Evolutionary conservation across 2,329 filamentous ascomycete species (phyloP).

Genomic region (Biscogniauxia marginata): DNA sequence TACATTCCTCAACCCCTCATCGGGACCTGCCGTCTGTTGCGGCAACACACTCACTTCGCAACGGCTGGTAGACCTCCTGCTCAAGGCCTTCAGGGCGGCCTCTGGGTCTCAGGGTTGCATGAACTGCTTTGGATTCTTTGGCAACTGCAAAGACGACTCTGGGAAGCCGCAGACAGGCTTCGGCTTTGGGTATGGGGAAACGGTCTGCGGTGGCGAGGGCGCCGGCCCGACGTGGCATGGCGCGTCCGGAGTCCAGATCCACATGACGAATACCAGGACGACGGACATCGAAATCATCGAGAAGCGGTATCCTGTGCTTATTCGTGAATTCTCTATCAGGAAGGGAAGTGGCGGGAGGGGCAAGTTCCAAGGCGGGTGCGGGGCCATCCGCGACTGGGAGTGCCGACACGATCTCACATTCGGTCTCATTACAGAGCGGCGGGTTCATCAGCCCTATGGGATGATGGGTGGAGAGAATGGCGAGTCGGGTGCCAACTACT

Average conservation of each 20-base stretch:
- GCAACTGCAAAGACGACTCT: slow-evolving; percentile 24
- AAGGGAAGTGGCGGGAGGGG: slow-evolving; percentile 57
- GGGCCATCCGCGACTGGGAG: slow-evolving; percentile 69
- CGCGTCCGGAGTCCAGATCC: slow-evolving; percentile 65
- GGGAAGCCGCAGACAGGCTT: slow-evolving; percentile 13
- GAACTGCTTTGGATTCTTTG: slow-evolving; percentile 75
- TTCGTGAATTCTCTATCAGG: slow-evolving; percentile 63
- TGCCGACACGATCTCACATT: slow-evolving; percentile 68
- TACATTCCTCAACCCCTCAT: slow-evolving; percentile 34
- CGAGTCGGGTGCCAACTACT: slow-evolving; percentile 66
- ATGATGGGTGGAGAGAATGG: slow-evolving; percentile 68
- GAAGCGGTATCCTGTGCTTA: slow-evolving; percentile 64
- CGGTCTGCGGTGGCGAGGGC: slow-evolving; percentile 69
- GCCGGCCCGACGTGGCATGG: slow-evolving; percentile 67
- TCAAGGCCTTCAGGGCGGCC: slow-evolving; percentile 29
- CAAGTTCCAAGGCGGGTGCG: slow-evolving; percentile 62
- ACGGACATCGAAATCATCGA: slow-evolving; percentile 72
- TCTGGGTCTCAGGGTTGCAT: slow-evolving; percentile 76
- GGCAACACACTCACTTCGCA: slow-evolving; percentile 25
- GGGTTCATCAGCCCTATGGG: slow-evolving; percentile 71
- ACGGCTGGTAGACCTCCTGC: slow-evolving; percentile 19
- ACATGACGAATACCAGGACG: slow-evolving; percentile 76
- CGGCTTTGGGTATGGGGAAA: slow-evolving; percentile 77
- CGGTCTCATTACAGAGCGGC: slow-evolving; percentile 66
- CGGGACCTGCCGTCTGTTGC: slow-evolving; percentile 22